These are phyloP conservation scores for Xylaria sp. DNA, from an alignment of 2,329 filamentous ascomycete genomes.

Conservation along the genomic window DNA sequence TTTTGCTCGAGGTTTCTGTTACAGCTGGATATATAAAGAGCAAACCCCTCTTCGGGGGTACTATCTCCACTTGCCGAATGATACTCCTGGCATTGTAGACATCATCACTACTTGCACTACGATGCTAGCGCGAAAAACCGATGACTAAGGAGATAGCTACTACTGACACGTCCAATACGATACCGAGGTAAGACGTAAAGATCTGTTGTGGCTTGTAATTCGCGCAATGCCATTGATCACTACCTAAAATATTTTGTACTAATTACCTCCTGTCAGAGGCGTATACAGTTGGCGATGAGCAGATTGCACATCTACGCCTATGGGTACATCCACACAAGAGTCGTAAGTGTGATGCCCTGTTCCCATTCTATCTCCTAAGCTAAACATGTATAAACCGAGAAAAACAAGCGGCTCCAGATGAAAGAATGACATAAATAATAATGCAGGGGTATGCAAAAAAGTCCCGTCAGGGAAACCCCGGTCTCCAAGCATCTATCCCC, in stretches of 20 bases:
- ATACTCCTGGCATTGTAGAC: neutral
- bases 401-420: conserved; percentile 36
- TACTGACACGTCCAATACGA: neutral
- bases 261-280: conserved; percentile 31
- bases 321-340: conserved; percentile 45
- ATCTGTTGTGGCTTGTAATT: conserved; percentile 34
- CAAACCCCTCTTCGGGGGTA: conserved; percentile 1
- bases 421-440: conserved; percentile 47
- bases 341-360: conserved; percentile 47
- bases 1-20: neutral
- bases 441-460: conserved; percentile 41
- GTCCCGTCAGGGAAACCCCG: conserved; percentile 31
- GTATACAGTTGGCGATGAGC: conserved; percentile 36
- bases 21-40: neutral
- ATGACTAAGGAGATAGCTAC: neutral
- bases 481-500: conserved; percentile 41
- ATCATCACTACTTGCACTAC: neutral
- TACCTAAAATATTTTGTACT: conserved; percentile 42
- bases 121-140: neutral
- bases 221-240: conserved; percentile 43
- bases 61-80: neutral
- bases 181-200: neutral
- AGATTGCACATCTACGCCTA: conserved; percentile 23
- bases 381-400: conserved; percentile 43
- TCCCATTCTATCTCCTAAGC: conserved; percentile 40